Evolutionary conservation across 2,329 filamentous ascomycete species (phyloP).

Genomic region (Aspergillus unguis): DNA sequence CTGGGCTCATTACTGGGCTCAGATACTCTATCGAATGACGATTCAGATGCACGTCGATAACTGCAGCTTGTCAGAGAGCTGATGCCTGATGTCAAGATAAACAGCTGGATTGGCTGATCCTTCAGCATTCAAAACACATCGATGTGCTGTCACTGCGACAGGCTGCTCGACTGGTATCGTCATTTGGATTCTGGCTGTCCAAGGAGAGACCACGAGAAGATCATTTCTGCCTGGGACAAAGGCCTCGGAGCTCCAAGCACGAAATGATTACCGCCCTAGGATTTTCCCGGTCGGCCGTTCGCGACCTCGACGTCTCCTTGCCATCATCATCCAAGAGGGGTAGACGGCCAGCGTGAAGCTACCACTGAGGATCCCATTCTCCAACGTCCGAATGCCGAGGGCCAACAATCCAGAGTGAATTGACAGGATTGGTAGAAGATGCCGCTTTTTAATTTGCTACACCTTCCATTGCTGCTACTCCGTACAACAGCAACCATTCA

Average conservation of each 20-base stretch:
- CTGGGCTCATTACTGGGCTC: not conserved
- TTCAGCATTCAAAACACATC: conserved; percentile 21
- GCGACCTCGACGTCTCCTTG: not conserved
- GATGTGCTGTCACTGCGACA: conserved; percentile 18
- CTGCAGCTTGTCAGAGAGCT: conserved; percentile 14
- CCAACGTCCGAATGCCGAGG: not conserved
- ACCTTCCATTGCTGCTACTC: not conserved
- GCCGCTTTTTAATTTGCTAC: not conserved
- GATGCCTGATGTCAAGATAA: conserved; percentile 11
- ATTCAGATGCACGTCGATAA: conserved; percentile 4
- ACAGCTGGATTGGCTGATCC: conserved; percentile 8
- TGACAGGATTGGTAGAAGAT: not conserved
- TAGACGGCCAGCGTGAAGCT: not conserved
- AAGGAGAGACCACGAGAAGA: not conserved
- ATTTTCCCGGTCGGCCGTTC: not conserved
- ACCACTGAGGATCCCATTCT: not conserved
- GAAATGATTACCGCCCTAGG: not conserved
- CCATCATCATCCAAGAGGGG: conserved; percentile 7
- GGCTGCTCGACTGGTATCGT: conserved; percentile 11
- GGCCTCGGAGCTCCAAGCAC: too few species aligned
- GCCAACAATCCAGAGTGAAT: not conserved
- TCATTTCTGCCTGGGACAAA: too few species aligned
- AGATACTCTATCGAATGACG: conserved; percentile 1
- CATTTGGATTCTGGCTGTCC: conserved; percentile 11
- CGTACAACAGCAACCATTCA: too few species aligned